Conservation (phyloP, 2,329 filamentous ascomycete genomes). For the Thielaviopsis musarum region DNA sequence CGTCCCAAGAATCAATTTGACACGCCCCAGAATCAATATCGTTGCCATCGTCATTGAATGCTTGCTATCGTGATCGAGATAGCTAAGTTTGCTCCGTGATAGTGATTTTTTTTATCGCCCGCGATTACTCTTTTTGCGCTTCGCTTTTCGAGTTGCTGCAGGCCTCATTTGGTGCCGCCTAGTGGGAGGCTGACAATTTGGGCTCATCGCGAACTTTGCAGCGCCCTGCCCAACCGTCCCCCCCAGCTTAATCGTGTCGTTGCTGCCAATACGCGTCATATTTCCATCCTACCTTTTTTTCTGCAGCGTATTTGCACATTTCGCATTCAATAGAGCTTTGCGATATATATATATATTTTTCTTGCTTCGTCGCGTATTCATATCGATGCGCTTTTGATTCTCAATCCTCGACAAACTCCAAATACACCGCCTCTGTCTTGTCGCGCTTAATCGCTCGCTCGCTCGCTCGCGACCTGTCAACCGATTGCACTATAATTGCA, state of each 20-base stretch:
- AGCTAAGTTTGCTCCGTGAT: neutral
- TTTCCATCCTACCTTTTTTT: neutral
- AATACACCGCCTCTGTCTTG: conserved; percentile 1
- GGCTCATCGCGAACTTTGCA: neutral
- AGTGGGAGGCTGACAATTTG: neutral
- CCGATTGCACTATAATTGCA: neutral
- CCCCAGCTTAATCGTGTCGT: neutral
- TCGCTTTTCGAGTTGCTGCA: neutral
- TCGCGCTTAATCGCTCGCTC: conserved; percentile 6
- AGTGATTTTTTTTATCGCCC: neutral
- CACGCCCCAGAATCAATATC: conserved; percentile 10
- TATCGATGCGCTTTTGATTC: neutral
- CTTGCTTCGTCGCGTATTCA: neutral
- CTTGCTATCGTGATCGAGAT: conserved; percentile 7
- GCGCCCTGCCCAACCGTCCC: neutral
- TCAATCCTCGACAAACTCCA: neutral
- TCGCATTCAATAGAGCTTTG: neutral
- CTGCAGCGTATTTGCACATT: neutral
- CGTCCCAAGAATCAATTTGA: conserved; percentile 8
- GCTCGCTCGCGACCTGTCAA: neutral
- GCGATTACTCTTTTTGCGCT: neutral
- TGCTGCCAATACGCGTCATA: conserved; percentile 3
- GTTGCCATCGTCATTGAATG: conserved; percentile 3
- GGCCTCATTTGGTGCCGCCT: neutral
- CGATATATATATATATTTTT: neutral